Percentiles rank a stretch among this genome's conserved stretches.
Conservation (phyloP, 2,329 filamentous ascomycete genomes). For the Neopestalotiopsis sp. region DNA sequence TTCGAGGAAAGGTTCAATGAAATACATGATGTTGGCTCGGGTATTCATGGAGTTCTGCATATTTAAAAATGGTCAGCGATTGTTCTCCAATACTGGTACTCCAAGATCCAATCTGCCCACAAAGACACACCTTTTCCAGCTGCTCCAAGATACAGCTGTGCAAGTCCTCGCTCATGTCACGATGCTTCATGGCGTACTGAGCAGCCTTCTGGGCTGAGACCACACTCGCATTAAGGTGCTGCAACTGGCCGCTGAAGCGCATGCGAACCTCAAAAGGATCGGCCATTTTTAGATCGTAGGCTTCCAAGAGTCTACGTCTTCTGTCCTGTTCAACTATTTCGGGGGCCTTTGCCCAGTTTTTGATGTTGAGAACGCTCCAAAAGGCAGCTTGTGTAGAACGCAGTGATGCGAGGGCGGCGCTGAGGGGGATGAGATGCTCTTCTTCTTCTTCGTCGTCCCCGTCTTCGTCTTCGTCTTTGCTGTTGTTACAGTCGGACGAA, state of each 20-base stretch:
- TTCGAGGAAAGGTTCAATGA: conserved; percentile 94
- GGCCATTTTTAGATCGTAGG: conserved; percentile 46
- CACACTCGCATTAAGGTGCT: conserved; percentile 89
- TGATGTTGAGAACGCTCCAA: not conserved
- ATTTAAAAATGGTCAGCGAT: not conserved
- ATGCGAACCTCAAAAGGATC: conserved; percentile 99
- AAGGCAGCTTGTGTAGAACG: not conserved
- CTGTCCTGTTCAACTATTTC: conserved; percentile 38
- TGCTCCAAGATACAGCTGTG: conserved; percentile 98
- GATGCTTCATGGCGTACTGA: conserved; percentile 91
- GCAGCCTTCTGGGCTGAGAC: conserved; percentile 90
- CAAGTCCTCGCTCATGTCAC: conserved; percentile 94
- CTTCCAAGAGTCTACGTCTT: conserved; percentile 32
- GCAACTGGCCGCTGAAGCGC: conserved; percentile 89
- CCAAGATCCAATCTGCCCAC: not conserved
- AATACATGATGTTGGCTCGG: conserved; percentile 98
- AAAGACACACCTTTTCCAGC: conserved; percentile 72
- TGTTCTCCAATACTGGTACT: not conserved
- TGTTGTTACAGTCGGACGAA: not conserved
- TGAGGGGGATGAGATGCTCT: not conserved
- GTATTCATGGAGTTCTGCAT: conserved; percentile 92
- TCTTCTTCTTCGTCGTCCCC: not conserved
- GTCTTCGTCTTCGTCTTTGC: not conserved
- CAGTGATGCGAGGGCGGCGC: not conserved
- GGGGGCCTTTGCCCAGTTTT: conserved; percentile 43